Base-by-base conservation (phyloP, 129 eudicot genomes). In the Pulicaria dysenterica region DNA sequence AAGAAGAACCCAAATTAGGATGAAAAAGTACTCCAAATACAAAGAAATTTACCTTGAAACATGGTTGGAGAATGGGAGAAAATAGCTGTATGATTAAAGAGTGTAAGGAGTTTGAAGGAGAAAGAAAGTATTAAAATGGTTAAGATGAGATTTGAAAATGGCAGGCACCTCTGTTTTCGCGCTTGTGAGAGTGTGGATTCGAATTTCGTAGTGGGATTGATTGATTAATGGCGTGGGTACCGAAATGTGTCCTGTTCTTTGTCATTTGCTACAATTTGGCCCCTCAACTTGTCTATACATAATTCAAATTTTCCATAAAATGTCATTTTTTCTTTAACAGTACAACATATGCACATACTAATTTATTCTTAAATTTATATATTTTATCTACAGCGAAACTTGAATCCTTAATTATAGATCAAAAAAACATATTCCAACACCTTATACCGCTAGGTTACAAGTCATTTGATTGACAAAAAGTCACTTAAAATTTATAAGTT, bases 151-250 rank as follows among this genome's bases (percentile, higher is more conserved):
- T 74, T 74, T 74, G 79, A 74, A 60, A 73, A 42, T 43, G 38
- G 62, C 6, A 61, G 38, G 62, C 6, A 61, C 70, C 71, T 73
- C 78, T 73, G 71, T 62, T 73, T 73, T 73, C 78, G 78, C 78
- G 78, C 71, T 62, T 73, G 39, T 73, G 77, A 73, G 69, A 60
- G 77, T 73, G 60, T 40, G 78, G 49, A 39, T 73, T 73, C 62
- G 78, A 73, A 73, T 73, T 73, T 73, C 70, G 67, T 50, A 61
- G 60, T 61, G 78, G 7, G 49, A 62, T n/a, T 24, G 42, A 51
- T 50, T 7, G 40, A 62, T n/a, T 24, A 42, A 51, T 50, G 71
- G 54, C 8, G 71, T 73, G 69, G 70, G 78, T 73, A 9, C 62
- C 70, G 19, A 73, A 42, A 71, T 17, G 64, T 73, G 70, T 73